Percentiles rank a stretch among this genome's conserved stretches.
Evolutionary conservation across 257 asterid genomes (phyloP).

Genomic region (Perilla frutescens): DNA sequence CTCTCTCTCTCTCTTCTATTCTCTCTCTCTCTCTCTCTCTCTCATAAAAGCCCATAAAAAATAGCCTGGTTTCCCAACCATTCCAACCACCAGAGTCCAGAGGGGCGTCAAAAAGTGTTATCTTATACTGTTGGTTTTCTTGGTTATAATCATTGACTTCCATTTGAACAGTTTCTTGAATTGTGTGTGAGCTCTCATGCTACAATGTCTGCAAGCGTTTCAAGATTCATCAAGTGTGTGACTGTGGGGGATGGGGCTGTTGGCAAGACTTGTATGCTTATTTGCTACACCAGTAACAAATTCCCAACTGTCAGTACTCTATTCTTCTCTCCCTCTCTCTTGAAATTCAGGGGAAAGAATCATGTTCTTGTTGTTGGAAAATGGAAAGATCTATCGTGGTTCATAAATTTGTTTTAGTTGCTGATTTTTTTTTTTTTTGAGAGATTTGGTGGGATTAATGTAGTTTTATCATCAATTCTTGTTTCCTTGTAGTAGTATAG

Average conservation of each 20-base stretch:
- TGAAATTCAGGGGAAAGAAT: slow-evolving; percentile 8
- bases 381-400: slow-evolving; percentile 39
- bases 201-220: slow-evolving; percentile 79
- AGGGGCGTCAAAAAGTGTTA: slow-evolving; percentile 23
- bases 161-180: slow-evolving; percentile 36
- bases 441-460: slow-evolving; percentile 12
- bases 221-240: slow-evolving; percentile 96
- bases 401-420: slow-evolving; percentile 10
- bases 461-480: slow-evolving; percentile 2
- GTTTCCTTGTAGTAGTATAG: background rate
- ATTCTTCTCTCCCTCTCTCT: slow-evolving; percentile 19
- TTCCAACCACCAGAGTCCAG: slow-evolving; percentile 39
- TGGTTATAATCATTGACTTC: slow-evolving; percentile 20
- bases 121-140: slow-evolving; percentile 32
- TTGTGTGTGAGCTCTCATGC: slow-evolving; percentile 37
- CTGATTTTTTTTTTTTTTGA: background rate
- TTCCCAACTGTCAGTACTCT: slow-evolving; percentile 83
- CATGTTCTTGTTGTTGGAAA: slow-evolving; percentile 5
- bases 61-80: slow-evolving; percentile 46
- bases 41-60: slow-evolving; percentile 36
- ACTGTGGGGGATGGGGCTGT: slow-evolving; percentile 99
- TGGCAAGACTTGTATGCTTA: slow-evolving; percentile 99
- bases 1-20: slow-evolving; percentile 10
- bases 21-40: slow-evolving; percentile 29
- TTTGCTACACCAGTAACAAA: slow-evolving; percentile 96